Conservation (phyloP, 2,329 filamentous ascomycete species). For the Pseudocercospora cruenta region DNA sequence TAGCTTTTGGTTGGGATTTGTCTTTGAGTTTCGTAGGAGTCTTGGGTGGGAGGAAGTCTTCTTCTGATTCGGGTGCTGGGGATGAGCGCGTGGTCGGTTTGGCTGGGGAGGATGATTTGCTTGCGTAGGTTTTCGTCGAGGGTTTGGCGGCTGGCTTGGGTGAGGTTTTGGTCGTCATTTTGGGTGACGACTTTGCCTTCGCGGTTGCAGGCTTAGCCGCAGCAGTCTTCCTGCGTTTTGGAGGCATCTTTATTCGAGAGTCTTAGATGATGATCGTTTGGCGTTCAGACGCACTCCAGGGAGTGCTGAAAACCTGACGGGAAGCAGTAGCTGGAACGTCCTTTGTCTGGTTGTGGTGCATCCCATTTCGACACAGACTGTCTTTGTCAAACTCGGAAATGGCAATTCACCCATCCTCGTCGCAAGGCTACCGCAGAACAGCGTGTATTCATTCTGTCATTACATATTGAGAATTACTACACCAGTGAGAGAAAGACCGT, state of each 20-base stretch:
- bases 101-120: background rate
- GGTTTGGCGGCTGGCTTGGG: background rate
- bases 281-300: no score
- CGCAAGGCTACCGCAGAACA: background rate
- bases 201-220: background rate
- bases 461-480: no score
- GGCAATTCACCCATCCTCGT: background rate
- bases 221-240: background rate
- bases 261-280: background rate
- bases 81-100: background rate
- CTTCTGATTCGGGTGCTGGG: background rate
- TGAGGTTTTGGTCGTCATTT: background rate
- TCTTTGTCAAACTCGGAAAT: background rate
- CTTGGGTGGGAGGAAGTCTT: background rate
- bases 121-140: background rate
- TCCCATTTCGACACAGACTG: background rate
- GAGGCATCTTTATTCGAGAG: background rate
- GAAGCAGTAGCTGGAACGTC: background rate
- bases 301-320: background rate
- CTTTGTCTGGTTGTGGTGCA: background rate
- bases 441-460: no score
- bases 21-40: background rate
- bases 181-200: background rate
- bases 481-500: no score
- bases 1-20: background rate